Percentiles rank a stretch among this genome's conserved stretches.
Conservation (phyloP, 306 rosid species). For the Quercus gilva region DNA sequence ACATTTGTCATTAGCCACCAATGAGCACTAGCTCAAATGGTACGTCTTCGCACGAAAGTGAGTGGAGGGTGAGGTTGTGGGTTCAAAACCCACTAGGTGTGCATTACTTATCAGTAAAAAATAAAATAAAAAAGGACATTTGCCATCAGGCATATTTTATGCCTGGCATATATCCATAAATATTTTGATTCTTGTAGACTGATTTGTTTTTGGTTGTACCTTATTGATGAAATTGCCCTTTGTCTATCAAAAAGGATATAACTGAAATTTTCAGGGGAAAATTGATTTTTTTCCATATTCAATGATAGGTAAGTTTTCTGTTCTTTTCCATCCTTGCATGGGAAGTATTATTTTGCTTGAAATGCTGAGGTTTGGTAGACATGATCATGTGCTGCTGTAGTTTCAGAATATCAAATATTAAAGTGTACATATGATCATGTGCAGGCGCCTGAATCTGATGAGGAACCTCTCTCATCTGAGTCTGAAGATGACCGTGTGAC, state of each 20-base stretch:
- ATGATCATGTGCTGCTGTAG: background rate
- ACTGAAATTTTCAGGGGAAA: background rate
- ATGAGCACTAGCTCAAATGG: too few species aligned
- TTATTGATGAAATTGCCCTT: background rate
- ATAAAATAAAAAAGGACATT: background rate
- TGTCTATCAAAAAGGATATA: background rate
- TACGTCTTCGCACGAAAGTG: too few species aligned
- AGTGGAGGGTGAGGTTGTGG: too few species aligned
- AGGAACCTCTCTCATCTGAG: conserved; percentile 42
- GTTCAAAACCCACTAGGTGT: too few species aligned
- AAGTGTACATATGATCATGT: background rate
- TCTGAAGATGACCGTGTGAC: conserved; percentile 46
- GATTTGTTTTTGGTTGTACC: background rate
- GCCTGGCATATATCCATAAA: background rate
- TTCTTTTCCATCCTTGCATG: background rate
- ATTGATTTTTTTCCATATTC: background rate
- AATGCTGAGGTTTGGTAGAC: background rate
- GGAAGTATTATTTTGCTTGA: background rate
- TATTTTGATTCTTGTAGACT: background rate
- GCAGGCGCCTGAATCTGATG: conserved; percentile 50
- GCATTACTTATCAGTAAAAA: too few species aligned
- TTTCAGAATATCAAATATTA: conserved; percentile 6
- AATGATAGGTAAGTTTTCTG: background rate
- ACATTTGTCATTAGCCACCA: background rate
- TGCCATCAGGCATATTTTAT: background rate